phyloP scores from a whole-genome alignment of 495 filamentous ascomycete species.

The Corynascus novoguineensis region DNA sequence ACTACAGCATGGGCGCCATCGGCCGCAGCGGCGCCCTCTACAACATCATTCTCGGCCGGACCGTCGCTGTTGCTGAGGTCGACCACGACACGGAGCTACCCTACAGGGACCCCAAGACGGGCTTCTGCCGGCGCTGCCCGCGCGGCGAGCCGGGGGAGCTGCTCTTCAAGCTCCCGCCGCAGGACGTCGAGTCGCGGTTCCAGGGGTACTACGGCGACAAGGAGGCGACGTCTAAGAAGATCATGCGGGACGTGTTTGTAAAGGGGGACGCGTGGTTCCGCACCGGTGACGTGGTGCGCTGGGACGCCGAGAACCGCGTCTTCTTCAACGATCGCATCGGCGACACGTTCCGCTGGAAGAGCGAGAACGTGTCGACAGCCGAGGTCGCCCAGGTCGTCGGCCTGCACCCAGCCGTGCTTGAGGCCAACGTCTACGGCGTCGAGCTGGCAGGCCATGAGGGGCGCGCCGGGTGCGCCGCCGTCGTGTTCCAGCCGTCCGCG shows the following conservation, averaged over 20 bases:
- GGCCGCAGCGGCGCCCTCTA: slow-evolving; percentile 67
- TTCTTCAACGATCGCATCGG: slow-evolving; percentile 89
- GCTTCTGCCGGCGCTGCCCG: slow-evolving; percentile 58
- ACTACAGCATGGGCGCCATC: slow-evolving; percentile 72
- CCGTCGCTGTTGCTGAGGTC: slow-evolving; percentile 59
- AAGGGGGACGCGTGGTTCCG: slow-evolving; percentile 87
- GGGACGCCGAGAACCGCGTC: slow-evolving; percentile 65
- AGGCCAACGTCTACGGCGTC: slow-evolving; percentile 89
- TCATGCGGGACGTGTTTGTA: slow-evolving; percentile 68
- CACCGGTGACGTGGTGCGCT: slow-evolving; percentile 73
- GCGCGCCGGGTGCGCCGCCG: slow-evolving; percentile 73
- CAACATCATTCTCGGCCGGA: slow-evolving; percentile 45
- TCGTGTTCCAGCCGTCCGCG: slow-evolving; percentile 46
- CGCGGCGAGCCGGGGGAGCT: slow-evolving; percentile 73
- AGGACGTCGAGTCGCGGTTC: slow-evolving; percentile 59
- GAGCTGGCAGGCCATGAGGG: slow-evolving; percentile 78
- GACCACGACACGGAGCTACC: slow-evolving; percentile 69
- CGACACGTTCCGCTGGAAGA: slow-evolving; percentile 94
- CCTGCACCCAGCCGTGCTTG: slow-evolving; percentile 57
- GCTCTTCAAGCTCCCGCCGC: slow-evolving; percentile 63
- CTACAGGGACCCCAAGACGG: slow-evolving; percentile 63
- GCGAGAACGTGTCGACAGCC: slow-evolving; percentile 83
- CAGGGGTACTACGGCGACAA: slow-evolving; percentile 84
- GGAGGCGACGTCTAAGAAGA: slow-evolving; percentile 68
- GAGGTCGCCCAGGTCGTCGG: slow-evolving; percentile 76